Conservation (phyloP, 2,329 filamentous ascomycete genomes). For the Zymoseptoria tritici region DNA sequence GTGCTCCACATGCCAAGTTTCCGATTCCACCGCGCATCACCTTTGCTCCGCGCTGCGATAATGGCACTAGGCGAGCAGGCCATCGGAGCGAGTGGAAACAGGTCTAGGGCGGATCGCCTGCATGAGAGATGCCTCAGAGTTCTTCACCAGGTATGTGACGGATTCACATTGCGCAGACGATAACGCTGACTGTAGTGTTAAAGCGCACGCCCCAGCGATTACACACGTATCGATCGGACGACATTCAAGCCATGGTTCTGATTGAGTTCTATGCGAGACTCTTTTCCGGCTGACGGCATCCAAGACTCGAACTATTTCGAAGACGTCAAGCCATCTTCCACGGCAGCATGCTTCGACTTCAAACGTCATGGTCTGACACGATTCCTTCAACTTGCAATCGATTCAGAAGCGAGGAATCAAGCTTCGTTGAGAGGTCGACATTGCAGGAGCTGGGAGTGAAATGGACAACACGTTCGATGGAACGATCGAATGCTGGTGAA, state of each 20-base stretch:
- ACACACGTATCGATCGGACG: conserved; percentile 28
- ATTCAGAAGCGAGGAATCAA: conserved; percentile 1
- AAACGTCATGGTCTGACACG: not conserved
- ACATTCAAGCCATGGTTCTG: conserved; percentile 39
- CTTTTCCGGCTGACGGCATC: conserved; percentile 32
- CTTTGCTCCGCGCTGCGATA: conserved; percentile 40
- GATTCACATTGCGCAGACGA: not conserved
- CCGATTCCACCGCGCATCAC: conserved; percentile 29
- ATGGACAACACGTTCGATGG: not conserved
- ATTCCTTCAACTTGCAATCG: conserved; percentile 3
- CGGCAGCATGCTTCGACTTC: not conserved
- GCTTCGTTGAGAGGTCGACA: not conserved
- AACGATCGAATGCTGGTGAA: not conserved
- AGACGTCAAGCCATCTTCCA: conserved; percentile 21
- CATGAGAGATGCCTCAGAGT: conserved; percentile 38
- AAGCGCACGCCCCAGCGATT: conserved; percentile 15
- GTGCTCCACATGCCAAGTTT: conserved; percentile 38
- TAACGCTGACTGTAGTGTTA: conserved; percentile 1
- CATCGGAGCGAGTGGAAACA: conserved; percentile 24
- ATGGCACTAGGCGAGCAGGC: conserved; percentile 38
- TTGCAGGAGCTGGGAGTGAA: not conserved
- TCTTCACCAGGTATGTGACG: conserved; percentile 22
- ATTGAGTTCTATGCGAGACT: conserved; percentile 38
- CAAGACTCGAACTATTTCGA: conserved; percentile 33
- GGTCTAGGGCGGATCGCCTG: conserved; percentile 31